A percentile compares a stretch with the other conserved stretches of the same genome.
Evolutionary conservation across 2,329 filamentous ascomycete species (phyloP).

Genomic region (Fusarium sp.): DNA sequence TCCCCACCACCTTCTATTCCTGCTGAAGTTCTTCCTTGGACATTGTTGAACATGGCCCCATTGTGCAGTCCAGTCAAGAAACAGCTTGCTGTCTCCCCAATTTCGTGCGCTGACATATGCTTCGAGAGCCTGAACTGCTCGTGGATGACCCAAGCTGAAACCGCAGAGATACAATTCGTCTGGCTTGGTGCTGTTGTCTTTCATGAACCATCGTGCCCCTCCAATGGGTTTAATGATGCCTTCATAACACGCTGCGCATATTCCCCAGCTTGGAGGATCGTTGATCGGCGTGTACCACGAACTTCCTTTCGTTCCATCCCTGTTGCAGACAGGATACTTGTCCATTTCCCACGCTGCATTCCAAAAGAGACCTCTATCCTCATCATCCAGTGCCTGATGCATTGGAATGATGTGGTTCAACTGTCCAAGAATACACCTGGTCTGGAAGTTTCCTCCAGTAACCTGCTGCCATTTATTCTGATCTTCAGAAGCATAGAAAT

Average conservation of each 20-base stretch:
- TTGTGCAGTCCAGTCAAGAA: conserved; percentile 43
- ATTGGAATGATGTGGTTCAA: conserved; percentile 47
- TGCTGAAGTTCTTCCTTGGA: conserved; percentile 18
- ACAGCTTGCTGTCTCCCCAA: conserved; percentile 37
- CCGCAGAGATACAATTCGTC: conserved; percentile 44
- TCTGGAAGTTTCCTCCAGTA: conserved; percentile 29
- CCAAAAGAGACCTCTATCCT: conserved; percentile 50
- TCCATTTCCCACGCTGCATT: conserved; percentile 40
- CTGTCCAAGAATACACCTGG: conserved; percentile 44
- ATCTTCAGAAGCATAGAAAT: conserved; percentile 46
- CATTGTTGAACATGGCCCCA: conserved; percentile 46
- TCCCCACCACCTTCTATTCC: conserved; percentile 44
- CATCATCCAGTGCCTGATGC: conserved; percentile 40
- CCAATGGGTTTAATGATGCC: conserved; percentile 46
- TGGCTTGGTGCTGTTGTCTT: conserved; percentile 21
- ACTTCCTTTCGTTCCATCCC: conserved; percentile 43
- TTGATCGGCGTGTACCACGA: conserved; percentile 49
- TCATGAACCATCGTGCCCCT: conserved; percentile 45
- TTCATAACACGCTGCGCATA: conserved; percentile 51
- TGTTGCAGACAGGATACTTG: conserved; percentile 45
- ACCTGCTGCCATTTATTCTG: conserved; percentile 38
- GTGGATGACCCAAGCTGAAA: conserved; percentile 47
- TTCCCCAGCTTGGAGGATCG: conserved; percentile 45
- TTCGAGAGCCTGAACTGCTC: conserved; percentile 38
- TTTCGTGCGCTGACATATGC: conserved; percentile 43